Percentiles rank a stretch among this genome's conserved stretches.
Conservation (phyloP, 2,329 filamentous ascomycete species). For the Akanthomyces uredinophilus region DNA sequence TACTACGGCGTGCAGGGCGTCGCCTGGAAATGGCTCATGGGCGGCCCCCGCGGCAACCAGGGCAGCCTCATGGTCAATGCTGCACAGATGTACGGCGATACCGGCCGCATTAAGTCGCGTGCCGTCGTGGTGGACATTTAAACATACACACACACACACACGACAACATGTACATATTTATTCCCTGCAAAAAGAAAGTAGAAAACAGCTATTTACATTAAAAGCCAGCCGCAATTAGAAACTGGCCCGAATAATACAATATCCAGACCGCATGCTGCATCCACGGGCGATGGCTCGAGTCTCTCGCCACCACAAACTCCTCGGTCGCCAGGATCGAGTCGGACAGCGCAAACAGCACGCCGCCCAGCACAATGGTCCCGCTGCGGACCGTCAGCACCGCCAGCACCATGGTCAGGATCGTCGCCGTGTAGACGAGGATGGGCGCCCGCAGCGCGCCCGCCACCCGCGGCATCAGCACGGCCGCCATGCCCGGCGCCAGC, state of each 20-base stretch:
- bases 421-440: conserved; percentile 27
- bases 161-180: not conserved
- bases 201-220: not conserved
- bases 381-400: conserved; percentile 25
- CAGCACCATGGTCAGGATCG: conserved; percentile 29
- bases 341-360: conserved; percentile 29
- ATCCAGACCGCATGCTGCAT: conserved; percentile 33
- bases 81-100: conserved; percentile 49
- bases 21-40: conserved; percentile 53
- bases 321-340: conserved; percentile 30
- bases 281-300: conserved; percentile 22
- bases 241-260: conserved; percentile 32
- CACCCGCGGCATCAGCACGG: conserved; percentile 25
- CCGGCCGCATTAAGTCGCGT: conserved; percentile 41
- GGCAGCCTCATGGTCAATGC: conserved; percentile 54
- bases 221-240: conserved; percentile 24
- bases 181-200: not conserved
- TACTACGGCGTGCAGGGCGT: conserved; percentile 42
- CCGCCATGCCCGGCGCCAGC: conserved; percentile 24
- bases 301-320: conserved; percentile 26
- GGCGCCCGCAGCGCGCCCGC: conserved; percentile 22
- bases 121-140: conserved; percentile 33
- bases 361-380: conserved; percentile 23
- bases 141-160: not conserved
- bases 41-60: conserved; percentile 44